Evolutionary conservation across 202 grass and related monocot species (phyloP).

Genomic region (Tripidium arundinaceum): DNA sequence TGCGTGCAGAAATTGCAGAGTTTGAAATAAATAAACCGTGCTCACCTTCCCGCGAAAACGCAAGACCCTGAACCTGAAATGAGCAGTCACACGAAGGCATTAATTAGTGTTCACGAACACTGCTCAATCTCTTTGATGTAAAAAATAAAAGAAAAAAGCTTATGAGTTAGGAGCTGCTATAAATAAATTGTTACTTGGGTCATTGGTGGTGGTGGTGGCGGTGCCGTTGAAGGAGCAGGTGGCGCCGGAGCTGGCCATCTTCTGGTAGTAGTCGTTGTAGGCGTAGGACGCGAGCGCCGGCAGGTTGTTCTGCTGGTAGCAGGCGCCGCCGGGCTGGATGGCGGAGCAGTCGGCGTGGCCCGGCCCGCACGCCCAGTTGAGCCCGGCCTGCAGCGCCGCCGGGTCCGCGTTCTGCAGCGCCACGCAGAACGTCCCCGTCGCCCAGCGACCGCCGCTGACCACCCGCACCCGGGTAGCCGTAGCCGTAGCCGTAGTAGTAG

Average conservation of each 20-base stretch:
- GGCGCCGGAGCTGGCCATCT: constrained; percentile 38
- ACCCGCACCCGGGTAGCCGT: neutral
- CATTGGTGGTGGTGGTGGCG: constrained; percentile 44
- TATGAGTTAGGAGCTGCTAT: neutral
- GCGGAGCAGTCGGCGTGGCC: constrained; percentile 63
- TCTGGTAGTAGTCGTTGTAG: constrained; percentile 87
- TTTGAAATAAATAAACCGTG: neutral
- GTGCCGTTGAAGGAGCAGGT: constrained; percentile 77
- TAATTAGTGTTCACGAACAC: too few species aligned
- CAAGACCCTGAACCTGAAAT: constrained; percentile 72
- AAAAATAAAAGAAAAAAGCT: fast-evolving
- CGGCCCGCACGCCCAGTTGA: constrained; percentile 74
- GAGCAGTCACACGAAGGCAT: neutral
- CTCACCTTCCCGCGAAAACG: constrained; percentile 84
- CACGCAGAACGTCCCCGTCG: constrained; percentile 76
- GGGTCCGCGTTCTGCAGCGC: constrained; percentile 65
- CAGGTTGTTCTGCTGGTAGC: constrained; percentile 65
- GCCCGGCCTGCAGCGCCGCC: constrained; percentile 50
- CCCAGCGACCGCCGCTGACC: constrained; percentile 36
- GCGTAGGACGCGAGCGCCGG: constrained; percentile 75
- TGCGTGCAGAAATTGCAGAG: neutral
- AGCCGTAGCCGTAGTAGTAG: constrained; percentile 26
- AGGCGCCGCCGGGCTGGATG: constrained; percentile 62
- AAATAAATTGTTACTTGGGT: constrained; percentile 54
- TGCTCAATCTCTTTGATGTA: neutral